phyloP scores from a whole-genome alignment of 345 rosid genomes.

The Trapa bicornis region DNA sequence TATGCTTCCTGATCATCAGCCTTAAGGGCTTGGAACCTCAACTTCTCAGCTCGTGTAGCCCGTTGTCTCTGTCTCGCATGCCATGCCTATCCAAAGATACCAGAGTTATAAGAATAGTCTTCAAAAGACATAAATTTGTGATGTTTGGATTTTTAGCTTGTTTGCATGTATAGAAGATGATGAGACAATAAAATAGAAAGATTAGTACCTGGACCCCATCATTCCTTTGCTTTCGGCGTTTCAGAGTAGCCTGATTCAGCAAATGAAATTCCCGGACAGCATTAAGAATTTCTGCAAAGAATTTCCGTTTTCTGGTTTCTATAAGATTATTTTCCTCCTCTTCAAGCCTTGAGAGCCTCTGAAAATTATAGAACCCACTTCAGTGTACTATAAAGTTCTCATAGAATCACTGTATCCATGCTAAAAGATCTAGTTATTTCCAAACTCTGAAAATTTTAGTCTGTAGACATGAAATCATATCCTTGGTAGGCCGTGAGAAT shows the following conservation, averaged over 20 bases:
- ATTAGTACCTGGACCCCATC: slow-evolving; percentile 69
- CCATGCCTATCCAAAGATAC: slow-evolving; percentile 53
- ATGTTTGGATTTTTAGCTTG: background rate
- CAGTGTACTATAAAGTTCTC: background rate
- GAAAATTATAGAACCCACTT: slow-evolving; percentile 17
- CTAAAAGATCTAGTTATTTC: background rate
- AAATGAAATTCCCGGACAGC: slow-evolving; percentile 85
- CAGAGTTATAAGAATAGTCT: background rate
- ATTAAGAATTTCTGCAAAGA: slow-evolving; percentile 81
- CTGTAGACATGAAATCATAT: background rate
- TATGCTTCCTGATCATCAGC: slow-evolving; percentile 98
- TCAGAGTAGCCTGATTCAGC: slow-evolving; percentile 64
- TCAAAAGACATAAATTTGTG: background rate
- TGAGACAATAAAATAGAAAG: slow-evolving; percentile 3
- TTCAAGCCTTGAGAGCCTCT: slow-evolving; percentile 74
- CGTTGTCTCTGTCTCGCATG: slow-evolving; percentile 99
- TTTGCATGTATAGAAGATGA: background rate
- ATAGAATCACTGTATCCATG: background rate
- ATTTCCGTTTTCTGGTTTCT: slow-evolving; percentile 71
- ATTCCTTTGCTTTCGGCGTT: slow-evolving; percentile 92
- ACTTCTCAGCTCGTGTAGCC: slow-evolving; percentile 91
- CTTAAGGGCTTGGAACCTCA: slow-evolving; percentile 92
- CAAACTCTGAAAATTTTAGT: background rate
- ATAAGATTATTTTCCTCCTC: slow-evolving; percentile 70
- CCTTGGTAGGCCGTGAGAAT: background rate